Evolutionary conservation across 495 filamentous ascomycete species (phyloP).

Genomic region (Pyrenopolyporus hunteri): DNA sequence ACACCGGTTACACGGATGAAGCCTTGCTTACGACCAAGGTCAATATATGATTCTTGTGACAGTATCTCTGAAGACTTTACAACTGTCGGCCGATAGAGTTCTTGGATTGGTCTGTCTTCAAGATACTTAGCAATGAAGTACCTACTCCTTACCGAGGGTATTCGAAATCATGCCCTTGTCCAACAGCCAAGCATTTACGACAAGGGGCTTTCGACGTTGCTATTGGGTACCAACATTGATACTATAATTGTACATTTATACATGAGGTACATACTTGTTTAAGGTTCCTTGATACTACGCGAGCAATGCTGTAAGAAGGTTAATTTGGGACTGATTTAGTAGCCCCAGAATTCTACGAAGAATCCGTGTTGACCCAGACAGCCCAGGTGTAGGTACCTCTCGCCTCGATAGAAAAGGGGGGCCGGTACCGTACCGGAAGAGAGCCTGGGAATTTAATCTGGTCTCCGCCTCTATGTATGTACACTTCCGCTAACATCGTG

Average conservation of each 20-base stretch:
- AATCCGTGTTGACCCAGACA: neutral
- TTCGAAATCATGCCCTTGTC: neutral
- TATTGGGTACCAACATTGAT: neutral
- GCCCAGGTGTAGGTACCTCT: slow-evolving; percentile 1
- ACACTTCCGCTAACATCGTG: neutral
- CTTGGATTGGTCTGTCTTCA: slow-evolving; percentile 1
- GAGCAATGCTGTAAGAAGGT: neutral
- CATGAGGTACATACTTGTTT: neutral
- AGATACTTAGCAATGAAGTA: neutral
- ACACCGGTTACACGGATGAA: too few relatives aligned
- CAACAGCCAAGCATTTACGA: neutral
- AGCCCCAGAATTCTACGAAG: neutral
- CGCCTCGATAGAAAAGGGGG: neutral
- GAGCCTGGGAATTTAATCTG: neutral
- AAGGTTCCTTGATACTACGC: neutral
- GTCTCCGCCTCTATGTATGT: neutral
- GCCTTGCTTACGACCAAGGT: neutral
- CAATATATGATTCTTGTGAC: neutral
- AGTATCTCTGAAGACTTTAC: neutral
- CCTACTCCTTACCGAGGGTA: neutral
- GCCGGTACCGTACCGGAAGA: neutral
- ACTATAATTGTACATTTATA: neutral
- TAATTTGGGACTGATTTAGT: neutral
- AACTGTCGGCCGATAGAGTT: neutral
- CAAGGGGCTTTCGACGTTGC: neutral